Evolutionary conservation across 2,329 filamentous ascomycete species (phyloP), one percentile per base, ranked within the genome.

Genomic region (Trichoderma simmonsii): DNA sequence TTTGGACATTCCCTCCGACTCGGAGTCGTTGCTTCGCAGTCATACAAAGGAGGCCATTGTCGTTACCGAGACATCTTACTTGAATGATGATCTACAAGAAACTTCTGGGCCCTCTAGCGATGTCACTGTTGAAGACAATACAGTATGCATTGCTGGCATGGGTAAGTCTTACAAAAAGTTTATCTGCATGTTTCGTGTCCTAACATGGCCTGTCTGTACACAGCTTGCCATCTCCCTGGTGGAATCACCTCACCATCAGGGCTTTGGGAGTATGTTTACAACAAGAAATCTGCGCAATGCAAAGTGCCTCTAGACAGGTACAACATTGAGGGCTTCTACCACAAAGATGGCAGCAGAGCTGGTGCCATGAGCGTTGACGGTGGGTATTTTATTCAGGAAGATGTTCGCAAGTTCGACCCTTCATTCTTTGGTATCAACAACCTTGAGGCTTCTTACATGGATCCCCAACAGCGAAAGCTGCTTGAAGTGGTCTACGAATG

Each of bases 401-500:
- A 72, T 39, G 43, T 72, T 3, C 66, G 51, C 30, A 71, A 51
- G 28, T 72, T 67, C 48, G 72, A 73, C 14, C 54, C 62, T 7
- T 60, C 63, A 2, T 59, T 69, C 32, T 72, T 72, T 32, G 63
- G 63, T 6, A 61, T 72, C 39, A 68, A 59, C 30, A 68, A 56
- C 14, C 48, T 61, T 11, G 70, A 72, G 8, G 64, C 61, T 9
- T 59, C 51, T 7, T 60, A 51, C 26, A 69, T 70, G 61, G 80
- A 82, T 39, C 80, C 80, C 2, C 78, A 80, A 32, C 80, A 81
- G 63, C 73, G 79, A 3, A 71, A 78, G 24, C 69, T 79, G 6
- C 72, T 80, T 2, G 77, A 81, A 65, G 77, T 81, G 2, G 74
- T 77, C 8, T 77, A 75, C 24, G 80, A 82, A 70, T 77, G 76